A percentile compares a stretch with the other conserved stretches of the same genome.
These are phyloP conservation scores for Leishmania tropica DNA, from an alignment of 208 protist species.

Conservation along the genomic window DNA sequence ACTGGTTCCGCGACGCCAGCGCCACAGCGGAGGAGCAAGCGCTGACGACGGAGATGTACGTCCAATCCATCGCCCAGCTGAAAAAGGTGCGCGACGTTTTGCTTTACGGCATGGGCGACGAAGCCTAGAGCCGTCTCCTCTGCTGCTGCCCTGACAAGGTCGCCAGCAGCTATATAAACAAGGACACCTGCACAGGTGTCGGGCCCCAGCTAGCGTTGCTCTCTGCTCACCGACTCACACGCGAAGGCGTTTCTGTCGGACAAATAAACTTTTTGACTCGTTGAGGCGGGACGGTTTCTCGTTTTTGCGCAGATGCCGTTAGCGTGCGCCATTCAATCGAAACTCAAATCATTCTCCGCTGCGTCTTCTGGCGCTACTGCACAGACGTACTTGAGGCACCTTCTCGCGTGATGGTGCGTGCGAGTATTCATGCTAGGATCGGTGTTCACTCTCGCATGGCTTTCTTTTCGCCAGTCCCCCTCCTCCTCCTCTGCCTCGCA, in stretches of 20 bases:
- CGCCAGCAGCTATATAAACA: not conserved
- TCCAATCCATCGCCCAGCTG: constrained; percentile 66
- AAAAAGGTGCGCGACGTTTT: constrained; percentile 81
- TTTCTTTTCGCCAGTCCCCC: not conserved
- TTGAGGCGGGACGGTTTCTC: not conserved
- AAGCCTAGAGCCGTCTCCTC: not conserved
- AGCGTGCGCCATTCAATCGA: not conserved
- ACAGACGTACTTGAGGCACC: not conserved
- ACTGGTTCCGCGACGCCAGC: constrained; percentile 36
- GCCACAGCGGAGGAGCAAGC: constrained; percentile 21
- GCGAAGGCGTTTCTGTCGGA: not conserved
- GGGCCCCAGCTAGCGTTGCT: not conserved
- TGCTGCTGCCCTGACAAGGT: not conserved
- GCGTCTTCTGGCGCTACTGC: not conserved
- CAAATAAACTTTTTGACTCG: not conserved
- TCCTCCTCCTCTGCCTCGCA: not conserved
- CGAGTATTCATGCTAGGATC: not conserved
- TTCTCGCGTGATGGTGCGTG: not conserved
- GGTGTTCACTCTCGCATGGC: not conserved
- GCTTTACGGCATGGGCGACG: constrained; percentile 45
- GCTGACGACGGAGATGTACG: constrained; percentile 36
- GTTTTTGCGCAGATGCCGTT: not conserved
- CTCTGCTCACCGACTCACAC: not conserved
- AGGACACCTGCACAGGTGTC: not conserved
- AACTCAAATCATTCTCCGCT: not conserved